Evolutionary conservation across 805 yeast genomes (phyloP), one percentile per base, ranked within the genome.

Genomic region (Blastobotrys mokoenaii): DNA sequence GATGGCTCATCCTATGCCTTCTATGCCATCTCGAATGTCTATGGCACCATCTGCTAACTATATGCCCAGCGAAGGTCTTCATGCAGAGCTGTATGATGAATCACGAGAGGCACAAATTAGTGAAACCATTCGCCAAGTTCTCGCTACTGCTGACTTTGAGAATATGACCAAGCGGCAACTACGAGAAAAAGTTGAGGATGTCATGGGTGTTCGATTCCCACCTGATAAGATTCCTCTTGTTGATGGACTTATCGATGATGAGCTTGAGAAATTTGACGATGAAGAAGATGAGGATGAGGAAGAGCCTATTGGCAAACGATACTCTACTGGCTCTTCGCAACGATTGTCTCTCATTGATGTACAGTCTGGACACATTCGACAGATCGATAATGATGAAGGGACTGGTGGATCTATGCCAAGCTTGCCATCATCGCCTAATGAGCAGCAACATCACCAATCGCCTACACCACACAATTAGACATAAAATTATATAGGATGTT

Each of bases 131-230:
- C 54, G 50, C 32, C 57, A 54, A 37, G 64, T 65, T 7, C 52
- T 65, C 33, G 46, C 41, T 9, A 56, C 51, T 18, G 58, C 65
- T 2, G 66, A 65, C 47, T 45, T 65, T 37, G 66, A 63, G 15
- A 53, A 56, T 14, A 62, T 61, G 61, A 65, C 68, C n/a, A 53
- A 62, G 36, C 46, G 59, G 10, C 66, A 64, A 49, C 53, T 65
- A 15, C 50, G 68, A 7, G 58, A 56, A 18, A 60, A 59, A 50
- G 65, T 65, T 11, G 65, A 62, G 32, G 68, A 65, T 41, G 45
- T 61, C 14, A 52, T 64, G 35, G 67, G 65, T 16, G 56, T 63
- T 7, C 56, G 56, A 45, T 63, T 63, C 44, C 42, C 50, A 8
- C 58, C 61, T 11, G 61, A 57, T 15, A 51, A 58, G 38, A 56